Conservation (phyloP, 208 protist species). For the Herpetomonas tarakana region DNA sequence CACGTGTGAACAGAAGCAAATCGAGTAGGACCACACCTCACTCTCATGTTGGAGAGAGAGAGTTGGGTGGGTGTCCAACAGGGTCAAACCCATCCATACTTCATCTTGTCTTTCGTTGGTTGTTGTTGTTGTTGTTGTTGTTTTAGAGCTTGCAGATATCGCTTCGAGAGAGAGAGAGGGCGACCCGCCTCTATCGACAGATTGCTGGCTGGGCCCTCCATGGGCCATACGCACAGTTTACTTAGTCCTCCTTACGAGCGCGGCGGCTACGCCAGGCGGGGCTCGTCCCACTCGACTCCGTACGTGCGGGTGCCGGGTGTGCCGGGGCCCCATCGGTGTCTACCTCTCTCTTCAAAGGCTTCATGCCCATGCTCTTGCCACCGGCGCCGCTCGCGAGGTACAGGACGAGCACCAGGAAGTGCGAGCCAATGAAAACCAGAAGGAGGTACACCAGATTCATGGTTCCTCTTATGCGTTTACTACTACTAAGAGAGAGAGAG, state of each 20-base stretch:
- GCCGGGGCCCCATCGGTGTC: not conserved
- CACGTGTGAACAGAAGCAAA: too few species aligned
- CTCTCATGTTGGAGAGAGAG: too few species aligned
- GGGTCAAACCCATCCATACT: too few species aligned
- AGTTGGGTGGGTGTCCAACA: not conserved
- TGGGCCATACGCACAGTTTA: not conserved
- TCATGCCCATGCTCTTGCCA: not conserved
- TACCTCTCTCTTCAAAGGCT: too few species aligned
- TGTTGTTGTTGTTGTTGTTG: not conserved
- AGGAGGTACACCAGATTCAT: conserved; percentile 19
- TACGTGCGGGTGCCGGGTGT: not conserved
- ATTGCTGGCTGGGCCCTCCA: not conserved
- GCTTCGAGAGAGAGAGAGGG: not conserved
- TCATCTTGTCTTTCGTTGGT: too few species aligned
- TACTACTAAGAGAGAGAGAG: too few species aligned
- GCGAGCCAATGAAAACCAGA: not conserved
- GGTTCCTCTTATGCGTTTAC: too few species aligned
- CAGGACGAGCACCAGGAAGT: not conserved
- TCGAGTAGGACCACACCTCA: too few species aligned
- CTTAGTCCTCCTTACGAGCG: conserved; percentile 7
- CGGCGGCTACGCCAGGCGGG: not conserved
- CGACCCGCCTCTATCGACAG: not conserved
- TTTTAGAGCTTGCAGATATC: not conserved
- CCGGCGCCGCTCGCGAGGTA: not conserved
- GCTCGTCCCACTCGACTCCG: not conserved